These are phyloP conservation scores for Oryza coarctata DNA, from an alignment of 176 grass and related monocot genomes.

Conservation along the genomic window DNA sequence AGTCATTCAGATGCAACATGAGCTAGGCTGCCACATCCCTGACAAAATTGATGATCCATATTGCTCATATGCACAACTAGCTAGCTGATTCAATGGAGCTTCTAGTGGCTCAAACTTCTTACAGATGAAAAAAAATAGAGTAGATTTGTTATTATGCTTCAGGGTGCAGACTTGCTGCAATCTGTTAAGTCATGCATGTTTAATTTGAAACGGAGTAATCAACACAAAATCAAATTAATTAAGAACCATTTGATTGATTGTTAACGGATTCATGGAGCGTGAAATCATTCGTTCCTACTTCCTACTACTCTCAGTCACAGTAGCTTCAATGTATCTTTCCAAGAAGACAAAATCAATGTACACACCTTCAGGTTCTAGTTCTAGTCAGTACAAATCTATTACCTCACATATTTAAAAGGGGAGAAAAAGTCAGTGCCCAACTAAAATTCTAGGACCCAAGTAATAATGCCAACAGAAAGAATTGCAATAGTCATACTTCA, in stretches of 20 bases:
- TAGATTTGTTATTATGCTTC: no score
- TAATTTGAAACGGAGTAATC: neutral
- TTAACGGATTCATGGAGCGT: neutral
- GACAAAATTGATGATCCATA: neutral
- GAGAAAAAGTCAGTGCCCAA: neutral
- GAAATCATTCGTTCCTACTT: slow-evolving; percentile 4
- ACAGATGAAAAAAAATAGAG: neutral
- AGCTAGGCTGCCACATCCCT: neutral
- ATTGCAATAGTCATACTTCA: neutral
- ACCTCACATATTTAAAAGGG: neutral
- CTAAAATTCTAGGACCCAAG: neutral
- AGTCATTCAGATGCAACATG: neutral
- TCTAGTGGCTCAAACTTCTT: neutral
- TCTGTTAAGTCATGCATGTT: neutral
- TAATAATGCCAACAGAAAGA: neutral
- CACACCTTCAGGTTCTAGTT: neutral
- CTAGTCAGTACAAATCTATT: neutral
- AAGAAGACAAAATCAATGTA: neutral
- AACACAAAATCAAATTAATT: neutral
- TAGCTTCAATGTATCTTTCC: slow-evolving; percentile 1
- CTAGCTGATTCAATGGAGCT: neutral
- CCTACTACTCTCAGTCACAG: neutral
- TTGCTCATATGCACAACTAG: neutral
- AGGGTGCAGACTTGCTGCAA: neutral
- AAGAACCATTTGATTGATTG: neutral